phyloP scores from a whole-genome alignment of 345 rosid genomes.

The Syzygium aromaticum region DNA sequence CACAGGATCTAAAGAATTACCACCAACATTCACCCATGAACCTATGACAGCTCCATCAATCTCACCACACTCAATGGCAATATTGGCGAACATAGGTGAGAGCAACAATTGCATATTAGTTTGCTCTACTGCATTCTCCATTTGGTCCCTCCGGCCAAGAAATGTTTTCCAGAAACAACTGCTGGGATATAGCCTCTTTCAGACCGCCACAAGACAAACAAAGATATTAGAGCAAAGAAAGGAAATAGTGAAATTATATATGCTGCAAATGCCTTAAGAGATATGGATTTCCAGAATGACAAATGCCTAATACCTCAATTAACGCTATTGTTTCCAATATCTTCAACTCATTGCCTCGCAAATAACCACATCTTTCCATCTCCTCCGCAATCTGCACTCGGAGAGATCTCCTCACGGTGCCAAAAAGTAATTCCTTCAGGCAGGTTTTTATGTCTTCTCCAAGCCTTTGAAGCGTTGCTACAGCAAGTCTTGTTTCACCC shows the following conservation, averaged over 20 bases:
- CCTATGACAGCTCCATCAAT: conserved; percentile 94
- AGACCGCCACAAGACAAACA: conserved; percentile 6
- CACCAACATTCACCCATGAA: conserved; percentile 62
- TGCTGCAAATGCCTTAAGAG: background rate
- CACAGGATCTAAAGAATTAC: conserved; percentile 33
- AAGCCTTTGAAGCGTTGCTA: conserved; percentile 81
- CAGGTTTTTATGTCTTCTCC: conserved; percentile 85
- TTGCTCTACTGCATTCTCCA: conserved; percentile 25
- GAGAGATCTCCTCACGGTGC: conserved; percentile 78
- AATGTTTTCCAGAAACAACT: conserved; percentile 82
- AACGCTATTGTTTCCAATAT: conserved; percentile 67
- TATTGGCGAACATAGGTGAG: conserved; percentile 27
- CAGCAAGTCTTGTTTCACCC: conserved; percentile 90
- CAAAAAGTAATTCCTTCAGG: conserved; percentile 85
- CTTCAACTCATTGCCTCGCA: conserved; percentile 72
- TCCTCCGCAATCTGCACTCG: conserved; percentile 73
- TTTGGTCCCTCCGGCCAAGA: conserved; percentile 43
- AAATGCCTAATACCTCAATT: conserved; percentile 60
- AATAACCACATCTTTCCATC: conserved; percentile 60
- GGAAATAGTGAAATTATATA: background rate
- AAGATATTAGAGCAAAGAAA: conserved; percentile 2
- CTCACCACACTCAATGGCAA: conserved; percentile 78
- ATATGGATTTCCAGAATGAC: background rate
- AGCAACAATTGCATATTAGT: conserved; percentile 38
- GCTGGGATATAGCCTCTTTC: conserved; percentile 96